A percentile compares a stretch with the other conserved stretches of the same genome.
Evolutionary conservation across 2,329 filamentous ascomycete species (phyloP).

Genomic region (Aspergillus brunneoviolaceus): DNA sequence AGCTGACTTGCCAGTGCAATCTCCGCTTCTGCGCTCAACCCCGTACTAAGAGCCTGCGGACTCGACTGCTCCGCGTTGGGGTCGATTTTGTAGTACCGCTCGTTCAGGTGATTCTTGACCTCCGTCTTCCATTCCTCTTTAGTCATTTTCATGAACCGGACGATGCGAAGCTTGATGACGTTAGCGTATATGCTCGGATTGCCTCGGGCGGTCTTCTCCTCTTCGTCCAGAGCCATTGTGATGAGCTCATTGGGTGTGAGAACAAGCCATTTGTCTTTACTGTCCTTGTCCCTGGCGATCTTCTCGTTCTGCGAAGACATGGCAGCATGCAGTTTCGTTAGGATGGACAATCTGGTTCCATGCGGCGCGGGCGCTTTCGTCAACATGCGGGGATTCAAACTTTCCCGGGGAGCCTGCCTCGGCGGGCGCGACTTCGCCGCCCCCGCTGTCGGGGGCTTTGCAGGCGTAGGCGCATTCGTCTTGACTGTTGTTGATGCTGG

Average conservation of each 20-base stretch:
- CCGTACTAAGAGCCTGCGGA: constrained; percentile 64
- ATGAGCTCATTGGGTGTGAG: constrained; percentile 46
- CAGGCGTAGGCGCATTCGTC: background rate
- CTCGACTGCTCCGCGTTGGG: constrained; percentile 34
- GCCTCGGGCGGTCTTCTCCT: constrained; percentile 70
- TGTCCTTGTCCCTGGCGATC: constrained; percentile 31
- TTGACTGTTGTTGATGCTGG: constrained; percentile 9
- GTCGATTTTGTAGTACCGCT: constrained; percentile 37
- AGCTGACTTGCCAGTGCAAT: constrained; percentile 62
- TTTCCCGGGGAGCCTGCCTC: constrained; percentile 40
- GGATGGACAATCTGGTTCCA: constrained; percentile 41
- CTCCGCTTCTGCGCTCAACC: constrained; percentile 67
- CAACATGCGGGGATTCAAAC: constrained; percentile 48
- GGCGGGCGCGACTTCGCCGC: constrained; percentile 17
- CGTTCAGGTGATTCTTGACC: constrained; percentile 46
- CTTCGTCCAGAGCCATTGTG: constrained; percentile 58
- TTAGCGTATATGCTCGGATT: constrained; percentile 75
- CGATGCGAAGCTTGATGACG: constrained; percentile 77
- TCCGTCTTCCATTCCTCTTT: constrained; percentile 69
- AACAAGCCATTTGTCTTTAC: constrained; percentile 34
- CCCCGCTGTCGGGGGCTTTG: background rate
- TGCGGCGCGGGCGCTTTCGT: constrained; percentile 45
- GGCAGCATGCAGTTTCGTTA: constrained; percentile 46
- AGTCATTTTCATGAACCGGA: constrained; percentile 73
- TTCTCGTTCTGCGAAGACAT: constrained; percentile 44